Evolutionary conservation across 805 yeast genomes (phyloP), one percentile per base, ranked within the genome.

Genomic region (Ogataea ramenticola): DNA sequence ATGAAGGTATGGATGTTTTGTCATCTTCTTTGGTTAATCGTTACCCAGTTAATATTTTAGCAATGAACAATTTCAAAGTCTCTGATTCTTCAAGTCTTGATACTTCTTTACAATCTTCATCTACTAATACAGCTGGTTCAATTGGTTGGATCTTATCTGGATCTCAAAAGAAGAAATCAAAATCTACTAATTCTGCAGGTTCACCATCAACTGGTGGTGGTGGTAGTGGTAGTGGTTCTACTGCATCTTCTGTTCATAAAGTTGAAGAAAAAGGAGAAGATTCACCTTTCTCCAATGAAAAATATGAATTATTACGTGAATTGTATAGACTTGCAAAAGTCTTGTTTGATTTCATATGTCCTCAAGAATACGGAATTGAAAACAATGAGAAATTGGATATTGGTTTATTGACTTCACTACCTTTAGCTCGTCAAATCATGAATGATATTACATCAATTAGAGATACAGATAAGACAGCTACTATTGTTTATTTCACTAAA

Each of bases 341-440:
- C 7, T 67, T 93, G 49, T 93, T 93, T 67, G 99, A 93, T 65
- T 93, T 91, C 58, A 89, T 93, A 40, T 93, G 98, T 65, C 99
- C 99, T 10, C 98, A 93, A 63, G 99, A 93, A 60, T 93, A 93
- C 60, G 99, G 99, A 50, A 93, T 93, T 54, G 88, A 90, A 51
- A 96, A 89, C 57, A 82, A 84, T 55, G 99, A 93, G 63, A 93
- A 93, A 60, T 74, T 93, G 47, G 99, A 93, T 60, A 93, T 93
- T 66, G 99, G 99, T 4, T 69, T 93, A 45, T 70, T 93, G 54
- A 93, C 99, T 0, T 87, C 96, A 2, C 72, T 93, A 55, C 99
- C 99, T 2, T 72, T 93, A 53, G 95, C 96, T 1, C 86, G 81
- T 61, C 95, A 88, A 64, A 84, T 93, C 34, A 62, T 93, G 41